Base-by-base conservation (phyloP, 768 basidiomycete species). In the Serpula lacrymans region DNA sequence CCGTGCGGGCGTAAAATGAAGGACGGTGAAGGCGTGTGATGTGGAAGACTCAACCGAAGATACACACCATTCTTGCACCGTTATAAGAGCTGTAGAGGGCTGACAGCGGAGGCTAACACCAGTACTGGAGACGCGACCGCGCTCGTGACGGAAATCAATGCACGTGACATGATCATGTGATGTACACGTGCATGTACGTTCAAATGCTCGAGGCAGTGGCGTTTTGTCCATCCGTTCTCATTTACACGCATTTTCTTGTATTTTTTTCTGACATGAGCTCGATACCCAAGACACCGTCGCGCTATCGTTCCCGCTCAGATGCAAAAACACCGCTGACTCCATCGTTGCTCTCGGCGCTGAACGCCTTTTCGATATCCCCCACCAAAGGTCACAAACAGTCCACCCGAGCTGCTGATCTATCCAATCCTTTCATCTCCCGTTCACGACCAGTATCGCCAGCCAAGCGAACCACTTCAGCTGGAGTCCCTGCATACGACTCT, bases 401-500 rank as follows among this genome's bases (percentile, higher is more conserved):
- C 28, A 47, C 34, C 20, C 51, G 50, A 38, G 53, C 60, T 40
- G 77, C 70, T 25, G 79, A 82, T 49, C 58, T 67, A 22, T 70
- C 77, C 7, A 86, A 86, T 46, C 82, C 84, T 0, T 85, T 85
- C 53, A 68, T 84, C 39, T 62, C 74, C 2, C 63, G 58, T 7
- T 78, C 77, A 12, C 71, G 81, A 13, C 72, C 80, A 1, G 58
- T 71, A 2, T 85, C 84, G 2, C 86, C 86, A 1, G 67, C 80
- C 8, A 89, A 88, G 58, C 71, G 82, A 9, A 60, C 75, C 1
- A 72, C 73, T 0, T 65, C 68, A 3, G 62, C 70, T 37, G 54
- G 63, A 9, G 72, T 78, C 20, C 65, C 73, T 10, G 64, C 76
- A 28, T 71, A 74, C 0, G 79, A 78, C 28, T 69, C 68, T 0